A percentile compares a stretch with the other conserved stretches of the same genome.
Evolutionary conservation across 1,284 basidiomycete species (phyloP).

Genomic region (Farysia itapuensis): DNA sequence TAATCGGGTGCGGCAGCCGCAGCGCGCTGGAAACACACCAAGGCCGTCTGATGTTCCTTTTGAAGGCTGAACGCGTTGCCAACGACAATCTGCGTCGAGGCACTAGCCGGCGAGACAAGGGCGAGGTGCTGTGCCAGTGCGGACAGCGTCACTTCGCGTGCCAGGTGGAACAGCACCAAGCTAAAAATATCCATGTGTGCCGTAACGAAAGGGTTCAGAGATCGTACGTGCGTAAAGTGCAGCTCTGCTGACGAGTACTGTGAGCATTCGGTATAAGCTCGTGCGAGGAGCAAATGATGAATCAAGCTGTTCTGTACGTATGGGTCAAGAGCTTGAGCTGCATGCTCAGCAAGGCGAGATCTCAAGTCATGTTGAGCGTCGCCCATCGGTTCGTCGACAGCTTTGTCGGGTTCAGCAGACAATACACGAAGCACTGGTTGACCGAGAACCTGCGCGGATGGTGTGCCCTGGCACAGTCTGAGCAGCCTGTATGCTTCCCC

Average conservation of each 20-base stretch:
- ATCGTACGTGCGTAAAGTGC: slow-evolving; percentile 38
- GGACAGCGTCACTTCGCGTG: slow-evolving; percentile 54
- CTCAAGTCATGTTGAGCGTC: background rate
- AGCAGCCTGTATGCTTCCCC: slow-evolving; percentile 48
- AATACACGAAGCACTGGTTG: slow-evolving; percentile 1
- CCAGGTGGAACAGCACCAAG: slow-evolving; percentile 56
- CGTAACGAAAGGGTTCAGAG: slow-evolving; percentile 34
- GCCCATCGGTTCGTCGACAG: background rate
- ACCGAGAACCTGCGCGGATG: slow-evolving; percentile 28
- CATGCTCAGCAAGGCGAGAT: slow-evolving; percentile 1
- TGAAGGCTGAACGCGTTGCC: slow-evolving; percentile 57
- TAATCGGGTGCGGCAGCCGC: slow-evolving; percentile 46
- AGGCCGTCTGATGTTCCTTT: slow-evolving; percentile 51
- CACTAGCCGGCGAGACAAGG: slow-evolving; percentile 37
- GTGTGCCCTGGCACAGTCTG: slow-evolving; percentile 34
- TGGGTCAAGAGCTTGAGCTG: slow-evolving; percentile 5
- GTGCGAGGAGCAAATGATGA: slow-evolving; percentile 43
- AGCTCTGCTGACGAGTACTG: slow-evolving; percentile 47
- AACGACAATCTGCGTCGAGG: slow-evolving; percentile 48
- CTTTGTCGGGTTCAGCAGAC: background rate
- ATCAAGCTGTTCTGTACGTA: slow-evolving; percentile 26
- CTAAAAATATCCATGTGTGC: slow-evolving; percentile 56
- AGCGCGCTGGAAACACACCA: slow-evolving; percentile 53
- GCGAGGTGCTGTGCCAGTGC: slow-evolving; percentile 49
- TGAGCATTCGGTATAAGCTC: slow-evolving; percentile 47